These are phyloP conservation scores for Carex arenaria DNA, from an alignment of 202 grass and related monocot species.

Conservation along the genomic window DNA sequence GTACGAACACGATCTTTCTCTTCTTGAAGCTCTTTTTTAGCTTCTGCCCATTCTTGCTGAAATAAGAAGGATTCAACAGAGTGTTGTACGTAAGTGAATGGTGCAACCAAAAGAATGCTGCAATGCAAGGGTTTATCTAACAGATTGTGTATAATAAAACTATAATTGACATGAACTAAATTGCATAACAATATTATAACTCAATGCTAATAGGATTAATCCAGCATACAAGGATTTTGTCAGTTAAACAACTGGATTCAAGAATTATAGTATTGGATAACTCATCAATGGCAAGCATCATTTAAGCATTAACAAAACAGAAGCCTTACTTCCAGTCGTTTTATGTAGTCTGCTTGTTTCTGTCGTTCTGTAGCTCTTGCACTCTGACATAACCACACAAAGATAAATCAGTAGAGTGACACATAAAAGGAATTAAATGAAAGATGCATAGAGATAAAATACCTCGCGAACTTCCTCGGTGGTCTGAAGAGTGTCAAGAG, in stretches of 20 bases:
- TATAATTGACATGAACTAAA: not conserved
- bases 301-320: slow-evolving; percentile 14
- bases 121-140: not conserved
- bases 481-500: slow-evolving; percentile 75
- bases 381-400: slow-evolving; percentile 48
- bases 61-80: slow-evolving; percentile 7
- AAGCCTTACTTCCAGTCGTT: slow-evolving; percentile 66
- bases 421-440: slow-evolving; percentile 17
- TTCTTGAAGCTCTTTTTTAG: slow-evolving; percentile 94
- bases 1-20: slow-evolving; percentile 73
- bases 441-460: slow-evolving; percentile 21
- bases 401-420: slow-evolving; percentile 21
- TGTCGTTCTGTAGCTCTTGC: slow-evolving; percentile 65
- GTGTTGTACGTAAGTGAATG: not conserved
- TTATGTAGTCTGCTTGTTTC: slow-evolving; percentile 71
- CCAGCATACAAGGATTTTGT: not conserved
- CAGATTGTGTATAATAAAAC: not conserved
- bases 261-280: slow-evolving; percentile 5
- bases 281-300: not conserved
- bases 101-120: not conserved
- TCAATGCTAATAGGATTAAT: not conserved
- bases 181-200: not conserved
- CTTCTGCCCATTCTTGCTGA: slow-evolving; percentile 94
- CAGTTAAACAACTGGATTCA: slow-evolving; percentile 5
- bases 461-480: slow-evolving; percentile 88